These are phyloP conservation scores for Zizania palustris DNA, from an alignment of 202 grass and related monocot species.

Conservation along the genomic window DNA sequence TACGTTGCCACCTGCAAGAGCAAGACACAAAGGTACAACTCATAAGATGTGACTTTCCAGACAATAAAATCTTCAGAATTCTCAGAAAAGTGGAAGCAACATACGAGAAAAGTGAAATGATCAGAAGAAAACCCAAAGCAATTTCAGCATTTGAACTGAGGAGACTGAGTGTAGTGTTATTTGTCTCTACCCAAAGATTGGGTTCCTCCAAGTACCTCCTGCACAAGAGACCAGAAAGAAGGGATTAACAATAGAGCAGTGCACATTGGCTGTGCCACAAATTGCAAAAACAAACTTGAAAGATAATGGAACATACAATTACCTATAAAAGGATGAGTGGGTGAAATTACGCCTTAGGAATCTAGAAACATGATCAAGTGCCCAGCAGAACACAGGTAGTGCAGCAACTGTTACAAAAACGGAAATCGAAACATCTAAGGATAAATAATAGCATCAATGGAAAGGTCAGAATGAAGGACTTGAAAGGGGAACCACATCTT, in stretches of 20 bases:
- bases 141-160: slow-evolving; percentile 88
- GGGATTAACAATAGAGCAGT: slow-evolving; percentile 9
- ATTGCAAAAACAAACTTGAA: slow-evolving; percentile 15
- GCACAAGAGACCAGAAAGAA: slow-evolving; percentile 23
- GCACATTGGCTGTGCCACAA: neutral
- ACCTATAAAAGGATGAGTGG: slow-evolving; percentile 83
- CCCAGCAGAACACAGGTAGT: slow-evolving; percentile 92
- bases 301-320: slow-evolving; percentile 7
- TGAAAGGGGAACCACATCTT: slow-evolving; percentile 31
- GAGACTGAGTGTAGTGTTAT: slow-evolving; percentile 62
- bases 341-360: slow-evolving; percentile 83
- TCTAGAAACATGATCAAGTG: slow-evolving; percentile 83
- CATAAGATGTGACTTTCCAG: neutral
- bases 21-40: slow-evolving; percentile 38
- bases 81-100: slow-evolving; percentile 24
- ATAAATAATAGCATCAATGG: slow-evolving; percentile 11
- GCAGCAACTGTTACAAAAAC: slow-evolving; percentile 66
- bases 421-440: slow-evolving; percentile 8
- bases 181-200: slow-evolving; percentile 86
- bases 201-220: slow-evolving; percentile 93
- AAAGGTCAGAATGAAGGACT: neutral
- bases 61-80: slow-evolving; percentile 23
- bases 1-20: slow-evolving; percentile 76
- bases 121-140: slow-evolving; percentile 88
- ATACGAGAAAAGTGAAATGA: slow-evolving; percentile 87